Conservation (phyloP, 257 asterid genomes). For the Catharanthus roseus region DNA sequence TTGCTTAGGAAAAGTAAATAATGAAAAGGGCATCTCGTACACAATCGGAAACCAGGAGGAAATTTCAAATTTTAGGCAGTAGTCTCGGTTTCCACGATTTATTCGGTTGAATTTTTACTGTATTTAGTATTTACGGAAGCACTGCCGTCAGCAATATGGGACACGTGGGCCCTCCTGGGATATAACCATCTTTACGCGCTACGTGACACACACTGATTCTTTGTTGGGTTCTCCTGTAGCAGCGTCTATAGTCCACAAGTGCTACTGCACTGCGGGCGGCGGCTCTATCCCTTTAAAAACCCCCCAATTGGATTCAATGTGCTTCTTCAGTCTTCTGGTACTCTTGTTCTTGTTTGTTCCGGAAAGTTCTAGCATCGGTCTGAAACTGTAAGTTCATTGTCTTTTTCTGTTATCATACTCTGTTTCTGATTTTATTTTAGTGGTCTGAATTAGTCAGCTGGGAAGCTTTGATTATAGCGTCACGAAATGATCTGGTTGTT, state of each 20-base stretch:
- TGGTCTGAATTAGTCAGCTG: neutral
- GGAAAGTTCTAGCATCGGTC: neutral
- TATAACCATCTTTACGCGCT: neutral
- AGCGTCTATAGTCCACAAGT: neutral
- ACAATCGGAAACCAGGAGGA: no score
- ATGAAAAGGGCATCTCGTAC: no score
- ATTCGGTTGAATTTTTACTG: neutral
- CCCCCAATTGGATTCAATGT: neutral
- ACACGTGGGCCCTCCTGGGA: neutral
- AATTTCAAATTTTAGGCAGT: neutral
- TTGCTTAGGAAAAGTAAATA: no score
- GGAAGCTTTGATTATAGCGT: neutral
- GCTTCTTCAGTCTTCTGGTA: neutral
- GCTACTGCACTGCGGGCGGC: neutral
- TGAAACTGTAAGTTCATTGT: neutral
- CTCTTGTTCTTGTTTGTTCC: neutral
- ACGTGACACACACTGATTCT: neutral
- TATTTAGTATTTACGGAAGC: conserved; percentile 4
- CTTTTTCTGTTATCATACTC: neutral
- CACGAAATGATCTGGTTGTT: neutral
- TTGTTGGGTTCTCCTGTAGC: neutral
- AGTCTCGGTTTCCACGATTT: neutral
- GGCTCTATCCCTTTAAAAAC: neutral
- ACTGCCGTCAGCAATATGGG: conserved; percentile 5
- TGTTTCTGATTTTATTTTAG: neutral